Base-by-base conservation (phyloP, 176 grass and related monocot species). In the Cocos nucifera region DNA sequence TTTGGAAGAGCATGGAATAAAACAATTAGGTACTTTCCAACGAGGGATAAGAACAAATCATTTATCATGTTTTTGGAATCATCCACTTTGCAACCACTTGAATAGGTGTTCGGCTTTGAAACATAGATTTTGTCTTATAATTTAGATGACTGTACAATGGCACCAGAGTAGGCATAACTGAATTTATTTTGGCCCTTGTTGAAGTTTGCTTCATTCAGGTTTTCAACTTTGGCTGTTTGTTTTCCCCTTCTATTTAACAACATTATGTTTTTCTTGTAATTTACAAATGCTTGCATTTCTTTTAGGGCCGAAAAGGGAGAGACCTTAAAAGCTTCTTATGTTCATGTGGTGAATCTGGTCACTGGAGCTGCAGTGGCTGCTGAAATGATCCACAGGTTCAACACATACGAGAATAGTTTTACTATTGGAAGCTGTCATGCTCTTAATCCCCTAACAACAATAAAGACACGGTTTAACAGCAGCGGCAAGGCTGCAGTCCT, bases 261-360 rank as follows among this genome's bases (percentile, higher is more conserved):
- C 35, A 14, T 44, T 44, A 14, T 44, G 10, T 30, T 30, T 30
- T 6, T 6, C 35, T 44, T 70, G 30, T 0, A 5, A 20, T 78
- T 23, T 70, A 23, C 19, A 57, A 72, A 17, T 4, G 17, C 61
- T 71, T 15, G 51, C 20, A 49, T 53, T 68, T 6, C 70, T 74
- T 35, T 8, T 49, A 95, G 89, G 62, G 58, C 82, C 29, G 89
- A 95, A 30, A 95, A 83, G 76, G 85, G 85, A 16, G 82, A 89
- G 73, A 83, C 85, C 15, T 53, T 95, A 54, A 95, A 83, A 77
- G 85, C 89, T 53, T 95, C 82, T 6, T 95, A 89, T 72, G 59
- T 83, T 65, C 89, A 95, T 61, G n/a, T 81, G 50, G 79, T 86
- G 66, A 80, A 89, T 70, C 70, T 73, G 50, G 54, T 50, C 22